phyloP scores from a whole-genome alignment of 2,329 filamentous ascomycete genomes.

The Diaporthe vexans region DNA sequence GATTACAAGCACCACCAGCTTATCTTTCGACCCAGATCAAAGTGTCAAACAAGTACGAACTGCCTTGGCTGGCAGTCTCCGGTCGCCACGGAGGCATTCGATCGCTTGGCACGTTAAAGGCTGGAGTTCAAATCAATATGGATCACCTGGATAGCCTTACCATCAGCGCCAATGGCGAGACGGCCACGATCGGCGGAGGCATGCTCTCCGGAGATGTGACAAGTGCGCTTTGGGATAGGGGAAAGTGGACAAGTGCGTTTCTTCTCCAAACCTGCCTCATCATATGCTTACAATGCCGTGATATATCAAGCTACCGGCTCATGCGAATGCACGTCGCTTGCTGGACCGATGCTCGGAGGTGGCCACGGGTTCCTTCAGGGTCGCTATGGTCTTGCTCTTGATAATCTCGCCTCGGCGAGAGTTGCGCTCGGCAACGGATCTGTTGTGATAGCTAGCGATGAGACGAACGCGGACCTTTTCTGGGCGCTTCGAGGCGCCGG shows the following conservation, averaged over 20 bases:
- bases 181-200: conserved; percentile 64
- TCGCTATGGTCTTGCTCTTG: conserved; percentile 6
- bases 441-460: conserved; percentile 1
- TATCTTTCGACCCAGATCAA: conserved; percentile 52
- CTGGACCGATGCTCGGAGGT: conserved; percentile 53
- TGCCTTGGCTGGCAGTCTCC: conserved; percentile 68
- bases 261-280: not conserved
- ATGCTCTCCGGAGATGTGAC: conserved; percentile 60
- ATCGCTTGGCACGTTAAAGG: conserved; percentile 61
- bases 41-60: conserved; percentile 60
- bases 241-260: conserved; percentile 56
- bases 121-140: conserved; percentile 66
- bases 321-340: conserved; percentile 63
- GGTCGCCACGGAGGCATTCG: conserved; percentile 65
- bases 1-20: not conserved
- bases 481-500: conserved; percentile 53
- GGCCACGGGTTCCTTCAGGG: conserved; percentile 27
- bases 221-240: conserved; percentile 62
- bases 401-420: conserved; percentile 25
- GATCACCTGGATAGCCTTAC: conserved; percentile 58
- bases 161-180: conserved; percentile 58
- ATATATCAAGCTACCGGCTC: conserved; percentile 57
- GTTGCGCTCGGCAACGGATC: conserved; percentile 22
- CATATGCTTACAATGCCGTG: not conserved
- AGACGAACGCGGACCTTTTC: conserved; percentile 56